A percentile compares a stretch with the other conserved stretches of the same genome.
phyloP scores from a whole-genome alignment of 2,329 filamentous ascomycete species.

The Akanthomyces dipterigenus region DNA sequence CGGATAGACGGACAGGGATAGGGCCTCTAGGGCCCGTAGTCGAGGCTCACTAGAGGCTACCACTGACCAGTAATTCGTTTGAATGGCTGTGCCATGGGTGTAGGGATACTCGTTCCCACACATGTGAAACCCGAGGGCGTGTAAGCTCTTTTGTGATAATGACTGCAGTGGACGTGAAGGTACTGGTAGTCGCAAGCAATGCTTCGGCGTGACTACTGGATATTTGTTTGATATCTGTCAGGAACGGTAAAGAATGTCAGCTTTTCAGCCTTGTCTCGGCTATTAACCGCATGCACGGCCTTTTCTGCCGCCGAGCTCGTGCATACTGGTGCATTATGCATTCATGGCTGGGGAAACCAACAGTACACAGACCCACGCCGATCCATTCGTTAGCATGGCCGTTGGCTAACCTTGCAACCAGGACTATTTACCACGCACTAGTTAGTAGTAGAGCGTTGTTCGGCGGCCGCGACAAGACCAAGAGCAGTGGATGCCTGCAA shows the following conservation, averaged over 20 bases:
- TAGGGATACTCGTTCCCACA: constrained; percentile 5
- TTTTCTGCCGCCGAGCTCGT: too few species aligned
- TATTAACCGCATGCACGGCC: neutral
- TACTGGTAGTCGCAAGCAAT: neutral
- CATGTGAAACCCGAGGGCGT: neutral
- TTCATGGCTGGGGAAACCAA: neutral
- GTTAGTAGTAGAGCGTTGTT: too few species aligned
- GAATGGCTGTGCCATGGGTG: neutral
- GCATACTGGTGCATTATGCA: neutral
- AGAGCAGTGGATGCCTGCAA: too few species aligned
- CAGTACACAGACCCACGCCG: neutral
- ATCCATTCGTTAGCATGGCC: neutral
- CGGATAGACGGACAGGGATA: neutral
- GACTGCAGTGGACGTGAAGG: neutral
- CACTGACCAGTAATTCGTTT: neutral
- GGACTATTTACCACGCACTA: too few species aligned
- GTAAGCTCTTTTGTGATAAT: neutral
- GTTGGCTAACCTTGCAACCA: neutral
- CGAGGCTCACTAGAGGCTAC: neutral
- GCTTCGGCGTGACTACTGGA: neutral
- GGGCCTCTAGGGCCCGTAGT: neutral
- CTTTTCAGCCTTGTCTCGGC: constrained; percentile 1
- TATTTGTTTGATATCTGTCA: neutral
- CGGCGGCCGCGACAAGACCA: too few species aligned
- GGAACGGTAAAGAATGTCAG: neutral